These are phyloP conservation scores for Lasiodiplodia hormozganensis DNA, from an alignment of 2,329 filamentous ascomycete genomes.

Conservation along the genomic window DNA sequence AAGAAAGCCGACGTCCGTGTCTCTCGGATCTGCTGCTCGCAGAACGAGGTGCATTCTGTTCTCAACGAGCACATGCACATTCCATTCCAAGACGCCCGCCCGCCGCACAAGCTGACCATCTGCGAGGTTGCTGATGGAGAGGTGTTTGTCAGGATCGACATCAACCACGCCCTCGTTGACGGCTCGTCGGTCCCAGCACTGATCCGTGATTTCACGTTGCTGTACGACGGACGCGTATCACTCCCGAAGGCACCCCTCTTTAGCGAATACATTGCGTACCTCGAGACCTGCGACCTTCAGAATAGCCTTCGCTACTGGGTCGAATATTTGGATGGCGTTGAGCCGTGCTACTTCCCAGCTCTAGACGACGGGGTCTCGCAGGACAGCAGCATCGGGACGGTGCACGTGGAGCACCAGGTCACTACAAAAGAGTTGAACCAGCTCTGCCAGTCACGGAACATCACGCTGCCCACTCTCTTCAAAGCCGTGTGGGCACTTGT, in stretches of 20 bases:
- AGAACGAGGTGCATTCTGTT: conserved; percentile 1
- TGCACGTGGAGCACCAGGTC: conserved; percentile 44
- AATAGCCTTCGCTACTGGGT: conserved; percentile 45
- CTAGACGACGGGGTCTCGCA: conserved; percentile 33
- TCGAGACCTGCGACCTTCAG: conserved; percentile 33
- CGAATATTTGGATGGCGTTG: conserved; percentile 44
- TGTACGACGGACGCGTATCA: conserved; percentile 49
- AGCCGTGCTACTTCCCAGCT: conserved; percentile 50
- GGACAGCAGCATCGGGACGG: conserved; percentile 14
- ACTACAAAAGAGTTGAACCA: conserved; percentile 35
- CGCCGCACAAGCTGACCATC: conserved; percentile 45
- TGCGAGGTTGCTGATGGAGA: not conserved
- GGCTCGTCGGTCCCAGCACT: conserved; percentile 59
- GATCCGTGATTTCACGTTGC: conserved; percentile 53
- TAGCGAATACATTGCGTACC: conserved; percentile 46
- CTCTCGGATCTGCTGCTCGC: conserved; percentile 27
- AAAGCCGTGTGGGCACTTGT: conserved; percentile 46
- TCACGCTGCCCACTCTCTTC: conserved; percentile 58
- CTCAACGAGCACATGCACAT: conserved; percentile 35
- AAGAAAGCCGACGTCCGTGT: conserved; percentile 16
- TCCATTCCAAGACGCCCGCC: conserved; percentile 39
- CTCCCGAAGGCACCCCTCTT: conserved; percentile 46
- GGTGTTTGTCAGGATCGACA: conserved; percentile 48
- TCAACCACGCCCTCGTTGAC: conserved; percentile 61
- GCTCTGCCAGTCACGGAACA: conserved; percentile 52